Percentiles rank a stretch among this genome's conserved stretches.
Evolutionary conservation across 345 rosid genomes (phyloP).

Genomic region (Citrus maxima): DNA sequence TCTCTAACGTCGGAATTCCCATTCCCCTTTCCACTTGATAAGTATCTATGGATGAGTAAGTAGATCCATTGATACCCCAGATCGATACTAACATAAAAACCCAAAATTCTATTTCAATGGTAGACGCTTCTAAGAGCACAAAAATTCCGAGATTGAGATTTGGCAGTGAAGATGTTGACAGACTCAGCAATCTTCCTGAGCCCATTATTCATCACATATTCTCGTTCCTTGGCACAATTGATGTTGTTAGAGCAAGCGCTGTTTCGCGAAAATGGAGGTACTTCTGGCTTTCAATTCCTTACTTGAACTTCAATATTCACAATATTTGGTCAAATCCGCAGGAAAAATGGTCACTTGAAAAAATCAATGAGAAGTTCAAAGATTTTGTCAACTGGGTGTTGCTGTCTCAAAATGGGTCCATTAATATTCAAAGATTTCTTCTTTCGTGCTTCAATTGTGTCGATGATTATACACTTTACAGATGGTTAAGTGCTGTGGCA

Average conservation of each 20-base stretch:
- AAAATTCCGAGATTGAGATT: neutral
- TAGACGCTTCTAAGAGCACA: no score
- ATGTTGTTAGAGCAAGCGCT: neutral
- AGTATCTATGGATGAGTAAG: no score
- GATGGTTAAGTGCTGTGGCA: neutral
- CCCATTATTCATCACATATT: neutral
- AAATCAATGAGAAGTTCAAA: neutral
- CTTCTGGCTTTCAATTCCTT: neutral
- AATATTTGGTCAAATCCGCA: neutral
- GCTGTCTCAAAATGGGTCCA: neutral
- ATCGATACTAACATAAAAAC: no score
- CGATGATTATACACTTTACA: neutral
- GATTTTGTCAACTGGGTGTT: neutral
- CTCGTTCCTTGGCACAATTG: neutral
- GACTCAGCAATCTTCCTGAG: constrained; percentile 2
- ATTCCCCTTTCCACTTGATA: no score
- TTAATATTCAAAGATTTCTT: neutral
- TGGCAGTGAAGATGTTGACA: neutral
- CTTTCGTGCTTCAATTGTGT: neutral
- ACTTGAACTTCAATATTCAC: neutral
- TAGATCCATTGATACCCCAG: no score
- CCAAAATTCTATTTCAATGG: no score
- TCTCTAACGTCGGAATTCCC: no score
- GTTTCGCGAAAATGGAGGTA: neutral
- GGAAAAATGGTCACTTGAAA: neutral